A percentile compares a stretch with the other conserved stretches of the same genome.
Conservation (phyloP, 2,329 filamentous ascomycete species). For the Cryphonectria radicalis region DNA sequence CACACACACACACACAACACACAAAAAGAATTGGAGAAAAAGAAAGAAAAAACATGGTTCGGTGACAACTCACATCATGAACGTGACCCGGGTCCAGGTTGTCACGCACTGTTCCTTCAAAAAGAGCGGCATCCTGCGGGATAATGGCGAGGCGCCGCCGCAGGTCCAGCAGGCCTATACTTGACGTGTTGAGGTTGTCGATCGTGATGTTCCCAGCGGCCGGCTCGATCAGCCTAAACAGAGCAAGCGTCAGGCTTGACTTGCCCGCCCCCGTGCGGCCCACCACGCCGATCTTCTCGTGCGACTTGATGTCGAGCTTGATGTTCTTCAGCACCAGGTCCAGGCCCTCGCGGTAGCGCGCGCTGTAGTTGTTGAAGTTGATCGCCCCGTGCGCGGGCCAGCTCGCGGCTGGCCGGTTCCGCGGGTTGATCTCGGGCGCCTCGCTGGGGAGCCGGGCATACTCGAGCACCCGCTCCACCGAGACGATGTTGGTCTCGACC, state of each 20-base stretch:
- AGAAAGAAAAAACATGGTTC: too few species aligned
- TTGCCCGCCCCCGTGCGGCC: constrained; percentile 96
- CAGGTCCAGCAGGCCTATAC: constrained; percentile 87
- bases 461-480: constrained; percentile 95
- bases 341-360: constrained; percentile 85
- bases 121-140: constrained; percentile 94
- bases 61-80: constrained; percentile 61
- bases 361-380: constrained; percentile 91
- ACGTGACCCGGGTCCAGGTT: constrained; percentile 95
- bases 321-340: constrained; percentile 94
- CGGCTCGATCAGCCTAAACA: constrained; percentile 96
- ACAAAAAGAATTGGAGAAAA: too few species aligned
- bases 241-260: constrained; percentile 78
- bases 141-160: constrained; percentile 92
- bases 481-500: constrained; percentile 99
- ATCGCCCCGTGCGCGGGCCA: constrained; percentile 92
- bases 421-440: constrained; percentile 90
- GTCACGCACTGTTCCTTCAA: constrained; percentile 74
- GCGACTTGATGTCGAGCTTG: constrained; percentile 88
- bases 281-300: constrained; percentile 97
- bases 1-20: too few species aligned
- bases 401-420: constrained; percentile 81
- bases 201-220: constrained; percentile 83
- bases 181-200: constrained; percentile 85
- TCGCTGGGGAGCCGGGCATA: constrained; percentile 91